Conservation (phyloP, 2,329 filamentous ascomycete species). For the Diaporthe vaccinii region DNA sequence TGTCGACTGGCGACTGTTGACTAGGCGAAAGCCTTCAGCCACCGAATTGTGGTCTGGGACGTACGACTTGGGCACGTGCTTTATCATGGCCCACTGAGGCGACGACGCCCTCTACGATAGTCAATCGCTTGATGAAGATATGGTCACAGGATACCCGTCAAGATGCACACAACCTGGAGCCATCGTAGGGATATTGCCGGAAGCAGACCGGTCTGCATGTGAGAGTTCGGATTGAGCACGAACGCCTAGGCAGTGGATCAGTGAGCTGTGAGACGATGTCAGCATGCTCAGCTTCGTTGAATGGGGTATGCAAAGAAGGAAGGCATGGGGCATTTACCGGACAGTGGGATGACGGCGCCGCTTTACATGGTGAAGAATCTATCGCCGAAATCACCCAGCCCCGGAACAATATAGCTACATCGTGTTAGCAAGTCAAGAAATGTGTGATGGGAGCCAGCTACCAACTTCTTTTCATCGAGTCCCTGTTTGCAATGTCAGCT, state of each 20-base stretch:
- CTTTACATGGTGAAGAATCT: constrained; percentile 91
- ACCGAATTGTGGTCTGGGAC: background rate
- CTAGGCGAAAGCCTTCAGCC: background rate
- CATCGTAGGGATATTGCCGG: background rate
- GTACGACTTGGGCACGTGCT: constrained; percentile 14
- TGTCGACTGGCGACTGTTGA: background rate
- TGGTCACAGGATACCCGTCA: background rate
- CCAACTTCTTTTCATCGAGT: constrained; percentile 97
- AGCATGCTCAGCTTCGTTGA: constrained; percentile 2
- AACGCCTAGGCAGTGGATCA: background rate
- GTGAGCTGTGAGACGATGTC: constrained; percentile 11
- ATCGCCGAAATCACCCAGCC: constrained; percentile 95
- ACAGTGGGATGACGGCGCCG: constrained; percentile 15
- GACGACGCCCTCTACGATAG: constrained; percentile 4
- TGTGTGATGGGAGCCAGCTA: constrained; percentile 42
- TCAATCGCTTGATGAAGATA: constrained; percentile 5
- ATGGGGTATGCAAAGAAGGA: background rate
- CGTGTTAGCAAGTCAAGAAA: constrained; percentile 52
- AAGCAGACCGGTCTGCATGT: background rate
- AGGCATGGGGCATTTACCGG: constrained; percentile 22
- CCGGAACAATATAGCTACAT: constrained; percentile 91
- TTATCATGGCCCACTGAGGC: background rate
- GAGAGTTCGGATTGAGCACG: background rate
- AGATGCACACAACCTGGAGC: constrained; percentile 1
- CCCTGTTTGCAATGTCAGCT: constrained; percentile 64